Base-by-base conservation (phyloP, 2,329 filamentous ascomycete genomes). In the Aspergillus bombycis region DNA sequence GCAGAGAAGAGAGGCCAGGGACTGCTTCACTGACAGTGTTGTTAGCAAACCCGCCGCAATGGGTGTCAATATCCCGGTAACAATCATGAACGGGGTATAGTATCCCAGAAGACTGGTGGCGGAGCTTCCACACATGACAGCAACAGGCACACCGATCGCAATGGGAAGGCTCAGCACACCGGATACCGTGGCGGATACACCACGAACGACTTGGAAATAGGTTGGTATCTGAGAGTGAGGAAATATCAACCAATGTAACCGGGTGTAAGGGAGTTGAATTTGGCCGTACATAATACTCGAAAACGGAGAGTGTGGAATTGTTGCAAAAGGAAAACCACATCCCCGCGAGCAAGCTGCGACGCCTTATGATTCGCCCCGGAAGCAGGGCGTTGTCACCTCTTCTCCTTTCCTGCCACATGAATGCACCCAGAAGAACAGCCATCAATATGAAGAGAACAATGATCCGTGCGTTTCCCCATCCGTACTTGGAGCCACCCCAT, bases 381-480 rank as follows among this genome's bases (percentile, higher is more conserved):
- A 63, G 57, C 43, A 57, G 43, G 9, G 61, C 61, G 12, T 56
- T 48, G 19, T 60, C 61, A 4, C 54, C 52, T n/a, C 53, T 36
- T 41, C 48, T 36, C 4, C 10, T 52, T 30, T 63, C 34, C 3
- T 53, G 30, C 26, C 52, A 56, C 23, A 48, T 26, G 45, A 57
- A 41, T 19, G 83, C 62, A 48, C 72, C 54, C n/a, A 70, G 67
- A 6, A 77, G 62, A 12, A 77, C 56, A 4, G 66, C 58, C 61
- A 80, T 81, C 5, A 84, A 73, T 1, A 80, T 76, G n/a, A 84
- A 75, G 16, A 83, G 74, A 0, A 77, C 75, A 57, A 82, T 77
- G 23, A 81, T 73, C 21, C 71, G 74, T 56, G 73, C 69, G 61
- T 74, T 74, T n/a, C 69, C 71, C 81, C 80, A 83, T 4, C 74